Evolutionary conservation across 2,329 filamentous ascomycete species (phyloP), one percentile per base, ranked within the genome.

Genomic region (Colletotrichum sansevieriae): DNA sequence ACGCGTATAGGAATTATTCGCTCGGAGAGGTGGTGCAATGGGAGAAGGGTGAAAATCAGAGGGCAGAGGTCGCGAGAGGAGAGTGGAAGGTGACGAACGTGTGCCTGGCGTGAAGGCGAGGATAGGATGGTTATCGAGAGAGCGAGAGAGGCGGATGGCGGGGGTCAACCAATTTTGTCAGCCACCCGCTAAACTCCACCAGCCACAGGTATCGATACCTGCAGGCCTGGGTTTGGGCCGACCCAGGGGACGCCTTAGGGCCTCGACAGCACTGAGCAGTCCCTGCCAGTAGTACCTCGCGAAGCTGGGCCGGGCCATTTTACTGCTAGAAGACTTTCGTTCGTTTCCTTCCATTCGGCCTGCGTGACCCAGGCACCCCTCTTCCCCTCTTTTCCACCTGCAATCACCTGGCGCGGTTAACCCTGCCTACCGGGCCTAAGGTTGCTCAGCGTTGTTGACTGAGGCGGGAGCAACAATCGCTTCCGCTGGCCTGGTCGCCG

Each of bases 131-230:
- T 62, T 62, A 70, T 70, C 57, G 63, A 71, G 67, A 65, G 37
- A 51, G 41, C 55, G 64, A 70, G 59, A 70, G 68, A 66, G 61
- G 47, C 63, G 63, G 70, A 71, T 71, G 70, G 70, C 70, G 70
- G 70, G 70, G 70, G 66, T 60, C 61, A 71, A 68, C 68, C 68
- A 71, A 71, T 71, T 71, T 71, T 71, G 70, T 71, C 70, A 71
- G 70, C 70, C 68, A 64, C 68, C 70, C 57, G 59, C 56, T 62
- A 70, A 59, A 65, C 64, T 71, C 68, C 70, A 71, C 70, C 55
- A 65, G 56, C 65, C 65, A 64, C 59, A 71, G 68, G 64, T 70
- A 71, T 51, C 64, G 52, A 66, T 71, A 71, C 70, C 54, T 62
- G 35, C 33, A 68, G 65, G 46, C 47, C 52, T 59, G 60, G 29